These are phyloP conservation scores for Escovopsis sp. DNA, from an alignment of 2,329 filamentous ascomycete species.

Conservation along the genomic window DNA sequence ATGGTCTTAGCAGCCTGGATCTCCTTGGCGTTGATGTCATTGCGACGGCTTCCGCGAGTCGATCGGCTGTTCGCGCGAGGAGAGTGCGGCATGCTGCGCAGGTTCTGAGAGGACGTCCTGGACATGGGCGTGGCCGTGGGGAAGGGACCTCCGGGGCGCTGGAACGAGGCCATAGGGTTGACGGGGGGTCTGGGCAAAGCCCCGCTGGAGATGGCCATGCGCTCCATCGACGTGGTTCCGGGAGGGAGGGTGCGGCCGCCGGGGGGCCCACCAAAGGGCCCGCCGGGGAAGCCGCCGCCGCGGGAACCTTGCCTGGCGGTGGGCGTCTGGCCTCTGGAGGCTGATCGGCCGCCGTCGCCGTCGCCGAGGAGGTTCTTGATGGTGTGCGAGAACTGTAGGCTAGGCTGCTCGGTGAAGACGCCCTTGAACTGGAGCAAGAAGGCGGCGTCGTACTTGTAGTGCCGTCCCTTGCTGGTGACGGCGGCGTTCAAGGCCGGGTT, in stretches of 20 bases:
- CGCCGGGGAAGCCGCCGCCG: slow-evolving; percentile 48
- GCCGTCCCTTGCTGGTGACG: slow-evolving; percentile 62
- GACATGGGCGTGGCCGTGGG: slow-evolving; percentile 48
- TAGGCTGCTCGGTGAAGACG: slow-evolving; percentile 94
- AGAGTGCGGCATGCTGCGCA: slow-evolving; percentile 54
- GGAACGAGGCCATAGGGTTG: slow-evolving; percentile 25
- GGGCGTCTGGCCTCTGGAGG: slow-evolving; percentile 42
- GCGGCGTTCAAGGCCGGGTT: slow-evolving; percentile 81
- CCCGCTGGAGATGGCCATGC: slow-evolving; percentile 51
- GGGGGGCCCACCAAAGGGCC: slow-evolving; percentile 43
- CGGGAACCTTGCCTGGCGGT: slow-evolving; percentile 37
- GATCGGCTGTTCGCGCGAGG: slow-evolving; percentile 52
- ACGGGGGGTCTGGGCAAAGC: slow-evolving; percentile 31
- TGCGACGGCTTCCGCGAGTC: slow-evolving; percentile 50
- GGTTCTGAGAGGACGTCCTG: slow-evolving; percentile 46
- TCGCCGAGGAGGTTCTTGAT: slow-evolving; percentile 81
- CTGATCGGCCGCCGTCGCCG: slow-evolving; percentile 46
- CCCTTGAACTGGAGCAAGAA: slow-evolving; percentile 94
- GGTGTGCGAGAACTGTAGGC: slow-evolving; percentile 80
- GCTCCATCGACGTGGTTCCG: slow-evolving; percentile 63
- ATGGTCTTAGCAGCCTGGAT: slow-evolving; percentile 68
- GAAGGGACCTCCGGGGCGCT: slow-evolving; percentile 41
- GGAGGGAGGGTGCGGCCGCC: slow-evolving; percentile 46
- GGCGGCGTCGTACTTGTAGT: slow-evolving; percentile 87
- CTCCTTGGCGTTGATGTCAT: slow-evolving; percentile 42